These are phyloP conservation scores for Niebla homalea DNA, from an alignment of 495 filamentous ascomycete genomes.

Conservation along the genomic window DNA sequence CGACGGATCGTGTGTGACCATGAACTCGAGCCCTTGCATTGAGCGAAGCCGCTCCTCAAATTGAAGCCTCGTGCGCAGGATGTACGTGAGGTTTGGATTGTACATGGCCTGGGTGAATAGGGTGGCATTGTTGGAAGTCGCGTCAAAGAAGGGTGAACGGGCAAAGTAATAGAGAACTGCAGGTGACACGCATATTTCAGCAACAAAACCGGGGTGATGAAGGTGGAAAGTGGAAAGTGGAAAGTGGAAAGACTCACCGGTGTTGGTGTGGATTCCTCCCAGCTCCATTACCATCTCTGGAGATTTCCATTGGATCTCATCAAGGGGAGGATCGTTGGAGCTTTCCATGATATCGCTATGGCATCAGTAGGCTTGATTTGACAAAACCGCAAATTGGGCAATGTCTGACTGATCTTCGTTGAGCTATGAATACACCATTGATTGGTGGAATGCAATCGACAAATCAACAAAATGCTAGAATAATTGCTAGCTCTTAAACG, in stretches of 20 bases:
- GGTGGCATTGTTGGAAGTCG: conserved; percentile 73
- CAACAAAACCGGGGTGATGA: not conserved
- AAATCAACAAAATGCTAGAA: no score
- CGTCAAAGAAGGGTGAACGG: conserved; percentile 82
- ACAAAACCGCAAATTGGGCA: no score
- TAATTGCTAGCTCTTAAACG: no score
- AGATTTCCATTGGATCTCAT: conserved; percentile 67
- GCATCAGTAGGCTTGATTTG: not conserved
- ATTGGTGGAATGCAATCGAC: no score
- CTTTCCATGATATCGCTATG: conserved; percentile 18
- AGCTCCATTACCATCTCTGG: conserved; percentile 46
- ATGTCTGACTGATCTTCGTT: no score
- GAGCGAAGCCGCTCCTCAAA: conserved; percentile 66
- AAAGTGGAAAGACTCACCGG: conserved; percentile 8
- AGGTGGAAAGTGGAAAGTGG: no score
- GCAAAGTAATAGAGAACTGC: conserved; percentile 79
- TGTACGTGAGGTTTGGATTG: conserved; percentile 50
- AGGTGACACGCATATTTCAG: not conserved
- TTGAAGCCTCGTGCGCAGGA: conserved; percentile 54
- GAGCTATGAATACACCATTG: no score
- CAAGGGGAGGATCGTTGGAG: conserved; percentile 47
- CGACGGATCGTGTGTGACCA: conserved; percentile 63
- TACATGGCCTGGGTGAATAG: conserved; percentile 61
- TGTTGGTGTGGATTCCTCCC: conserved; percentile 46
- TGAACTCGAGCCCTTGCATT: conserved; percentile 74